Evolutionary conservation across 2,329 filamentous ascomycete genomes (phyloP).

Genomic region (Ophiostoma sp.): DNA sequence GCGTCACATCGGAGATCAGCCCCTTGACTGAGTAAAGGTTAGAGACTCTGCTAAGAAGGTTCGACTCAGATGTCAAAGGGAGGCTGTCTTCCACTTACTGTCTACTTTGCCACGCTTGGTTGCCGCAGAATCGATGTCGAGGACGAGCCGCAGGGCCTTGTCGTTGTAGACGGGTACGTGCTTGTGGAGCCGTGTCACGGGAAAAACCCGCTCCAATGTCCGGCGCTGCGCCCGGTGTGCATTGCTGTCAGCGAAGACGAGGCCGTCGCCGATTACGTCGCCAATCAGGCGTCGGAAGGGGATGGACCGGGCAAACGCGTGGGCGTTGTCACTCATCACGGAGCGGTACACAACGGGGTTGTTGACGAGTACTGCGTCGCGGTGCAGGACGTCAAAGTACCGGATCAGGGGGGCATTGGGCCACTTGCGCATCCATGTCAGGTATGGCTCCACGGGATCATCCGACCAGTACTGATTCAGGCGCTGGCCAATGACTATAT

Average conservation of each 20-base stretch:
- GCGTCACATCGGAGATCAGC: constrained; percentile 33
- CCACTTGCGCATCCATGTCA: constrained; percentile 23
- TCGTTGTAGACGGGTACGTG: constrained; percentile 37
- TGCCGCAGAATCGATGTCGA: not conserved
- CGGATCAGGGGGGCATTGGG: constrained; percentile 36
- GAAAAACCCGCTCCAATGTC: constrained; percentile 36
- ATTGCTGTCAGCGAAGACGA: constrained; percentile 38
- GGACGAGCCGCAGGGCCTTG: constrained; percentile 34
- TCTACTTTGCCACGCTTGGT: not conserved
- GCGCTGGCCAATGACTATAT: constrained; percentile 24
- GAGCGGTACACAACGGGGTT: constrained; percentile 36
- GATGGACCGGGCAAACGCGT: constrained; percentile 37
- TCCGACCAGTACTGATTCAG: constrained; percentile 21
- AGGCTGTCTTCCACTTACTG: not conserved
- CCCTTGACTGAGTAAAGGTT: constrained; percentile 27
- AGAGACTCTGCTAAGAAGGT: not conserved
- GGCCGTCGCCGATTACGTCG: constrained; percentile 36
- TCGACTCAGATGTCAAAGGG: not conserved
- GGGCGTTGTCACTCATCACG: constrained; percentile 38
- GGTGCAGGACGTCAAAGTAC: constrained; percentile 35
- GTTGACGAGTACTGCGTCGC: constrained; percentile 38
- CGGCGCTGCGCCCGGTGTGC: constrained; percentile 35
- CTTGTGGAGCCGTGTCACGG: constrained; percentile 35
- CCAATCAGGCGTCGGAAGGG: constrained; percentile 34
- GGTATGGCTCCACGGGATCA: constrained; percentile 23